Base-by-base conservation (phyloP, 139 green algal species). In the Micromonas pusilla region DNA sequence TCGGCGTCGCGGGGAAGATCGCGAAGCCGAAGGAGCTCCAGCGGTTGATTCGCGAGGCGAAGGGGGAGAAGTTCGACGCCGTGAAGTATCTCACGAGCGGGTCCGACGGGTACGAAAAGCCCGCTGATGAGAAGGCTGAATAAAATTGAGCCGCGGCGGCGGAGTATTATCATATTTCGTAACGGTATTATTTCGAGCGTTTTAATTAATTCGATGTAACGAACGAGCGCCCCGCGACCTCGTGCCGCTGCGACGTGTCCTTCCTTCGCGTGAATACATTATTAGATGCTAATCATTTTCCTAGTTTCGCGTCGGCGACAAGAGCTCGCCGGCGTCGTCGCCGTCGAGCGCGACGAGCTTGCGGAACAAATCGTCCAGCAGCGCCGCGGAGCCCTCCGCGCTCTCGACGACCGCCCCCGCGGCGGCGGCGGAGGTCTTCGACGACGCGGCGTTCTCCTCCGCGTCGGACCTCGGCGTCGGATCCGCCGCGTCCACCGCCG, bases 31-130 rank as follows among this genome's bases (percentile, higher is more conserved):
- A 39, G 3, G 68, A 75, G 36, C 30, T 75, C 34, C 37, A 75
- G 37, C 23, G 38, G 23, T 62, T 75, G 37, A 32, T 75, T 4
- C 60, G 62, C 21, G 68, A 75, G 68, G 68, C 68, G 3, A 32
- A 3, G 37, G 68, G 68, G 30, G 37, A 75, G 68, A 75, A 75
- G 37, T 32, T 63, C n/a, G 68, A 75, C 68, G 26, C 30, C 13
- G 26, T 75, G 26, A 75, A 75, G 68, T 75, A 75, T 33, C 53
- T 75, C 68, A 75, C 68, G 0, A 23, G 9, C 9, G 45, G 45
- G 9, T 57, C 45, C 9, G 45, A 57, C 45, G 45, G 45, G 9
- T 57, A 57, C 45, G 45, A 57, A 57, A 75, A 34, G 68, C 66
- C 53, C 66, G 66, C 52, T 28, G 32, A 57, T 16, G 33, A 72